Percentiles rank a stretch among this genome's conserved stretches.
Evolutionary conservation across 345 rosid species (phyloP).

Genomic region (Balakata baccata): DNA sequence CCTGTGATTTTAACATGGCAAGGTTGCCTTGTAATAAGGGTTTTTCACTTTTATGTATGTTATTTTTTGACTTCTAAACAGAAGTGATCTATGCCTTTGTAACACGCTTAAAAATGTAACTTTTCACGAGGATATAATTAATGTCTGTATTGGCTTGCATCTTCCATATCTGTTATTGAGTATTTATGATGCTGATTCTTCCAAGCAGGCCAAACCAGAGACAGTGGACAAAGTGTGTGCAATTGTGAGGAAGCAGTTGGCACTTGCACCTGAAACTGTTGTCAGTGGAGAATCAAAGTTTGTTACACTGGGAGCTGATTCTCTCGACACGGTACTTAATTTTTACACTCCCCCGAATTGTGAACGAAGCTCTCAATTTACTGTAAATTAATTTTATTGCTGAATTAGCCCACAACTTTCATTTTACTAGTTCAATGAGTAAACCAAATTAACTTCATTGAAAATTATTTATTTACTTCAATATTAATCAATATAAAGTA

Average conservation of each 20-base stretch:
- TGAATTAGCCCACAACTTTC: too few species aligned
- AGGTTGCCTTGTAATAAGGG: background rate
- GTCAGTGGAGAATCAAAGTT: constrained; percentile 50
- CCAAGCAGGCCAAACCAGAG: constrained; percentile 40
- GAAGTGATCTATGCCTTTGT: too few species aligned
- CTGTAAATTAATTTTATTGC: too few species aligned
- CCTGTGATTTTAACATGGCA: background rate
- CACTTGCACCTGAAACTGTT: constrained; percentile 32
- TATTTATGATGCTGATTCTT: background rate
- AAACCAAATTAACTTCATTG: too few species aligned
- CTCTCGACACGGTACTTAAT: constrained; percentile 49
- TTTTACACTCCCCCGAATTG: background rate
- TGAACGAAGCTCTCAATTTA: too few species aligned
- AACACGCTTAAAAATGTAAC: background rate
- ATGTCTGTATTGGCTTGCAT: background rate
- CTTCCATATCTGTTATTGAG: background rate
- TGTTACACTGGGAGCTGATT: constrained; percentile 45
- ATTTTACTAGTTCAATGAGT: too few species aligned
- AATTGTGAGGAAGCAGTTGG: constrained; percentile 52
- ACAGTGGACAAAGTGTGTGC: constrained; percentile 40
- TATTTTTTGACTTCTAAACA: too few species aligned
- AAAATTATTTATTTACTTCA: too few species aligned
- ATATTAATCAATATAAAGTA: too few species aligned
- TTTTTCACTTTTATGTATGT: background rate
- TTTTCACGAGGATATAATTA: background rate